Evolutionary conservation across 2,329 filamentous ascomycete species (phyloP).

Genomic region (Escovopsis weberi): DNA sequence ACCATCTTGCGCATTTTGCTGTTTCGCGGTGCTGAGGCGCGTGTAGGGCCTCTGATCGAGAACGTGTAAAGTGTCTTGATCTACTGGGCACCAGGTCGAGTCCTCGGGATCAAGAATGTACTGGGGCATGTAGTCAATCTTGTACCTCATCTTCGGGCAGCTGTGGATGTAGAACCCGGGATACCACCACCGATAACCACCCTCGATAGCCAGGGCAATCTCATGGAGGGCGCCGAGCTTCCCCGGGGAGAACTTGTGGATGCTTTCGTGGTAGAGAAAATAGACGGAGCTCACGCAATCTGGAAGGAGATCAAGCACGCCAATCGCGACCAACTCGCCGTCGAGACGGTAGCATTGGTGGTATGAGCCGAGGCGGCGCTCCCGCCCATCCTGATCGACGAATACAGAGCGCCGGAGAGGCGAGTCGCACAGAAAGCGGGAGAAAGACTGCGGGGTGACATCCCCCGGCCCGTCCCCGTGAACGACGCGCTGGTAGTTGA

Average conservation of each 20-base stretch:
- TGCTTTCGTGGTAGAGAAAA: slow-evolving; percentile 66
- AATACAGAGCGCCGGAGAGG: slow-evolving; percentile 39
- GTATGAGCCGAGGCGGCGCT: slow-evolving; percentile 52
- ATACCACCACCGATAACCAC: slow-evolving; percentile 64
- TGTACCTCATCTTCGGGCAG: slow-evolving; percentile 75
- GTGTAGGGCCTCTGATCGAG: slow-evolving; percentile 44
- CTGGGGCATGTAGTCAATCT: slow-evolving; percentile 64
- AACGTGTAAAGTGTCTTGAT: slow-evolving; percentile 32
- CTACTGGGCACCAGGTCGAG: slow-evolving; percentile 46
- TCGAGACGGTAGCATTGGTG: slow-evolving; percentile 75
- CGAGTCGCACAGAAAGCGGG: slow-evolving; percentile 59
- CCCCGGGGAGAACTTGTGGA: slow-evolving; percentile 54
- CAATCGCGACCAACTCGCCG: slow-evolving; percentile 59
- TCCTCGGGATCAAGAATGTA: slow-evolving; percentile 57
- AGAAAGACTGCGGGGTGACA: slow-evolving; percentile 48
- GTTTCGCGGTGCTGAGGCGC: slow-evolving; percentile 21
- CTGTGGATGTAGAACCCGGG: slow-evolving; percentile 69
- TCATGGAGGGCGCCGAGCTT: slow-evolving; percentile 65
- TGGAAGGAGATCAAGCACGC: slow-evolving; percentile 63
- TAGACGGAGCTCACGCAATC: slow-evolving; percentile 70
- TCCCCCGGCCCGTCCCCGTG: slow-evolving; percentile 50
- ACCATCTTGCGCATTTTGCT: background rate
- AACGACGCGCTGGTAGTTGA: slow-evolving; percentile 61
- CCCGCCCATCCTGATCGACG: slow-evolving; percentile 31
- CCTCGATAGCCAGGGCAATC: slow-evolving; percentile 53